Evolutionary conservation across 108 stramenopile species (phyloP), one percentile per base, ranked within the genome.

Genomic region (Nitzschia palea): DNA sequence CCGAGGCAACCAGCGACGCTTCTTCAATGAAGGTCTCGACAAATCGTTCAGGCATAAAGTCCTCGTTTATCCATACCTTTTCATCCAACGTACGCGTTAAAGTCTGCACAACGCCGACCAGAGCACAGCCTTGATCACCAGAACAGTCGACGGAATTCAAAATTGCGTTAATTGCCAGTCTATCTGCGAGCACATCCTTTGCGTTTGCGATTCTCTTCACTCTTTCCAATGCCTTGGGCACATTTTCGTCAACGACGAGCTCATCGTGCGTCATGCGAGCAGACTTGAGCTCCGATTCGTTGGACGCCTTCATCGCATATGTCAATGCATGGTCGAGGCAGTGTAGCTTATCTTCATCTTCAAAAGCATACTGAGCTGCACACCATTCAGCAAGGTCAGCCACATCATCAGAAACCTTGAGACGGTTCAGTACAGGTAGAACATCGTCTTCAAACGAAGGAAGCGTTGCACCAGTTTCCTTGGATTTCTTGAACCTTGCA

Each of bases 381-480:
- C 90, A 94, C 93, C 93, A 94, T 74, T 87, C 88, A 33, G 84
- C 75, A 27, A 94, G 75, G 10, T 86, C 80, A 26, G 83, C 78
- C 33, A 80, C 74, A 64, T 89, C 93, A 14, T 44, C 47, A 2
- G 85, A 47, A 4, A 64, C 47, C 36, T 76, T 54, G 28, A 94
- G 52, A 35, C 74, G 76, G 54, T 88, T 82, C 4, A 85, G 48
- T 29, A 88, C 82, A 1, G 83, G 82, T 5, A 81, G 42, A 43
- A 91, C 84, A 28, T 78, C 76, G 25, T 61, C 64, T 53, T 87
- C 83, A 43, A 86, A 78, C 25, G 86, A 62, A 28, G 93, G 93
- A 12, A 81, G 55, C 22, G 75, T 23, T 17, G 56, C 70, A n/a
- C 76, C 76, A 26, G 47, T 25, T 10, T 42, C 45, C n/a, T 71